Evolutionary conservation across 345 rosid genomes (phyloP), one percentile per base, ranked within the genome.

Genomic region (Cochlearia excelsa): DNA sequence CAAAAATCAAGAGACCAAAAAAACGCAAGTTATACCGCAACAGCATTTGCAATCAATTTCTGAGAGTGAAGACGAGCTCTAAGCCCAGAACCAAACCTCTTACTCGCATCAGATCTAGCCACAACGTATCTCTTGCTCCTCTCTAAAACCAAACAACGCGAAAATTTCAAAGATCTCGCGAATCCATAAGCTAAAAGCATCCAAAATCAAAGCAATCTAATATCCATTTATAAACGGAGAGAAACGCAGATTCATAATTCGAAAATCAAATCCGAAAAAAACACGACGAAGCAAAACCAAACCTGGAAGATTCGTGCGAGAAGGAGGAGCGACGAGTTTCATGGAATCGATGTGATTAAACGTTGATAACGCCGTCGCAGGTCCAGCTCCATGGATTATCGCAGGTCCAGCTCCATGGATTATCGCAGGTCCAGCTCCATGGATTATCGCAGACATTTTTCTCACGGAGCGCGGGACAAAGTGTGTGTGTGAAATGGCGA

Each of bases 361-460:
- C 27, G 76, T 77, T 16, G 78, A 63, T 0, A 77, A 43, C 50
- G 87, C 79, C 7, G 79, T 71, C 1, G 23, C 23, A 16, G 23
- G 23, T 16, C 23, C 23, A 16, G 23, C 23, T 16, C 23, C 23
- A 16, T 16, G 23, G 23, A n/a, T n/a, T n/a, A n/a, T n/a, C n/a
- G n/a, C n/a, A n/a, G n/a, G 23, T 16, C 23, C 23, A 16, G 23
- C 23, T 16, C 23, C 23, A 16, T 16, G 23, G 23, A n/a, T n/a
- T n/a, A n/a, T n/a, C n/a, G 88, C 80, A 26, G 87, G 76, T 34
- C 84, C 85, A 41, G 77, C 65, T 43, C 90, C 88, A 58, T 77
- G 90, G 70, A 84, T 69, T 53, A 71, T 71, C 7, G 88, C 80
- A 49, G 88, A 88, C 87, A 86, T 85, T 74, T 57, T 52, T 51